Base-by-base conservation (phyloP, 805 yeast genomes). In the Clavispora fructus region DNA sequence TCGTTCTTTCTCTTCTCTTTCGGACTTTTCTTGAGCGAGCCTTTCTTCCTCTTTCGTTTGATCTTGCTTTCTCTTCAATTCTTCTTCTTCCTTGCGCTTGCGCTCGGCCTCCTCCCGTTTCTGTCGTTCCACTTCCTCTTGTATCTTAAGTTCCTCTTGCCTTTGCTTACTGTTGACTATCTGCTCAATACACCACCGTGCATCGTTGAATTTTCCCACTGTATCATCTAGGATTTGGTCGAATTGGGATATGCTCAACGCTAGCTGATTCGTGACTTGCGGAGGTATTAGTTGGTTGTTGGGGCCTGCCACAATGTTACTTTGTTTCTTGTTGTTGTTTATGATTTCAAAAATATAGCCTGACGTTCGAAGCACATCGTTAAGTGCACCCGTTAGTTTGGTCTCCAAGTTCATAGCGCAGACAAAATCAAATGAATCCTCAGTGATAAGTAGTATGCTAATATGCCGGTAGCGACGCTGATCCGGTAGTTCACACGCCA, bases 211-310 rank as follows among this genome's bases (percentile, higher is more conserved):
- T 50, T 70, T 70, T 44, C 62, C 48, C 10, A 65, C 59, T 2
- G 75, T 67, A 7, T 71, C 75, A 51, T 71, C 77, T n/a, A 71
- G 59, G 28, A 70, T 62, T 45, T 62, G 72, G 49, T 71, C 75
- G 47, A 71, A 71, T 40, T 63, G 64, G 37, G 59, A 52, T n/a
- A 71, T 61, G 48, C 64, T 64, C 40, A 53, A 55, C 11, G 67
- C 53, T 23, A 71, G 57, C 48, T 69, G 74, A 10, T 60, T 57
- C 11, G 67, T 64, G 25, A 71, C 64, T 16, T 63, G 59, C 6
- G 70, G 68, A 6, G 70, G 64, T 29, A 71, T 67, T 26, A 71
- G 54, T 53, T 68, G 73, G 55, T 66, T 71, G 47, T 69, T 71
- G 13, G 69, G 58, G 1, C 77, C 77, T 1, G 74, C 66, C 25